phyloP scores from a whole-genome alignment of 1,139 yeast genomes.

The Lodderomyces oxycetoniae region DNA sequence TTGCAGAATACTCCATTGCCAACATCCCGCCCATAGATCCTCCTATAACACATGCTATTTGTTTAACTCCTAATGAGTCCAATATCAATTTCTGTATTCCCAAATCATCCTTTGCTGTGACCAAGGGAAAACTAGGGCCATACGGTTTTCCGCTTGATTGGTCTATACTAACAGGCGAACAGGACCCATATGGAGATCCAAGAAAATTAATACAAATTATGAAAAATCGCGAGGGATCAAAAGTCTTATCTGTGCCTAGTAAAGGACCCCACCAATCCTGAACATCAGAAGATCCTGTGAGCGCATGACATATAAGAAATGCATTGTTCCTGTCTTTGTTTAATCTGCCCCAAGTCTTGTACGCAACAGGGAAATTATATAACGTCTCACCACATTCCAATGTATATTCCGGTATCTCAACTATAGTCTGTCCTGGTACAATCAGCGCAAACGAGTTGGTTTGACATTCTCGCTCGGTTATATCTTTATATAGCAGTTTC shows the following conservation, averaged over 20 bases:
- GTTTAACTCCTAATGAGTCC: conserved; percentile 67
- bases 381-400: conserved; percentile 82
- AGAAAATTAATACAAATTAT: conserved; percentile 83
- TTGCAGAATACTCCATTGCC: conserved; percentile 73
- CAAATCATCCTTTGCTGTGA: conserved; percentile 88
- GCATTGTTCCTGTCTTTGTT: conserved; percentile 67
- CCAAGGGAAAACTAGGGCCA: conserved; percentile 93
- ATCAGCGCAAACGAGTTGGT: conserved; percentile 65
- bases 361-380: conserved; percentile 80
- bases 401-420: conserved; percentile 68
- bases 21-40: conserved; percentile 99
- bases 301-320: conserved; percentile 86
- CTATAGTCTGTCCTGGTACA: conserved; percentile 77
- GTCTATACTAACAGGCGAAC: conserved; percentile 80
- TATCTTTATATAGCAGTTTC: conserved; percentile 26
- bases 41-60: conserved; percentile 82
- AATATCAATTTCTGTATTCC: conserved; percentile 72
- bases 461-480: conserved; percentile 43
- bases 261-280: conserved; percentile 99
- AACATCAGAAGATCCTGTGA: conserved; percentile 93
- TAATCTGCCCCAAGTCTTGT: conserved; percentile 89
- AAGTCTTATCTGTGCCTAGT: conserved; percentile 78
- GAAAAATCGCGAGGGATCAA: conserved; percentile 84
- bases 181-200: conserved; percentile 96
- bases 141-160: conserved; percentile 68